A percentile compares a stretch with the other conserved stretches of the same genome.
phyloP scores from a whole-genome alignment of 1,284 basidiomycete species.

The Cystobasidiaceae sp. region DNA sequence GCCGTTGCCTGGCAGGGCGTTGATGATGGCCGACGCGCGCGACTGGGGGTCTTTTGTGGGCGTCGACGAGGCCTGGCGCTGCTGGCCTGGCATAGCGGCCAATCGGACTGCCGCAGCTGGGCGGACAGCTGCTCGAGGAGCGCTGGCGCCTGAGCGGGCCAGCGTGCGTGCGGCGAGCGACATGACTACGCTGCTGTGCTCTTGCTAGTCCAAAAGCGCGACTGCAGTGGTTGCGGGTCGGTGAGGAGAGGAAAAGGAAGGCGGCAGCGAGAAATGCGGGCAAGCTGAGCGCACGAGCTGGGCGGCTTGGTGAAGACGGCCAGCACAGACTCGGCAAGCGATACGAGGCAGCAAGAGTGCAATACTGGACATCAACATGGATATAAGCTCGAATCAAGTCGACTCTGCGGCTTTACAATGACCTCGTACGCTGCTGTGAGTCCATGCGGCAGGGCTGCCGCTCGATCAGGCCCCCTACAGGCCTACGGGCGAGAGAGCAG shows the following conservation, averaged over 20 bases:
- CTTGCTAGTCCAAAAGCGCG: background rate
- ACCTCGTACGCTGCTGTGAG: too few species aligned
- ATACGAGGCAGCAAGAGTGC: too few species aligned
- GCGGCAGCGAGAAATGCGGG: background rate
- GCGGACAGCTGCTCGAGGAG: background rate
- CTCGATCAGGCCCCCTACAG: too few species aligned
- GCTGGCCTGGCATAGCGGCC: background rate
- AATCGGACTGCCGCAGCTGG: slow-evolving; percentile 10
- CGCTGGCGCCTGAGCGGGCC: background rate
- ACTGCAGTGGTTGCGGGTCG: background rate
- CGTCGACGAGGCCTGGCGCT: background rate
- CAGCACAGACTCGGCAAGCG: background rate
- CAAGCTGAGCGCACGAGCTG: background rate
- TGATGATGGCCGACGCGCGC: slow-evolving; percentile 84
- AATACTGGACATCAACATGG: too few species aligned
- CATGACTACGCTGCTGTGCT: slow-evolving; percentile 5
- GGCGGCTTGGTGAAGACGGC: background rate
- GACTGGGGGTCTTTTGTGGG: slow-evolving; percentile 69
- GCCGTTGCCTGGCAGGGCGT: slow-evolving; percentile 84
- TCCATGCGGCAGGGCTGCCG: too few species aligned
- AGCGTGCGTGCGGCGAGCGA: slow-evolving; percentile 5
- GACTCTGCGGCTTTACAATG: too few species aligned
- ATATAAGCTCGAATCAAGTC: background rate
- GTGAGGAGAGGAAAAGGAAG: background rate
- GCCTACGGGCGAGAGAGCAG: too few species aligned